Conservation (phyloP, 176 grass and related monocot species). For the Musa itinerans region DNA sequence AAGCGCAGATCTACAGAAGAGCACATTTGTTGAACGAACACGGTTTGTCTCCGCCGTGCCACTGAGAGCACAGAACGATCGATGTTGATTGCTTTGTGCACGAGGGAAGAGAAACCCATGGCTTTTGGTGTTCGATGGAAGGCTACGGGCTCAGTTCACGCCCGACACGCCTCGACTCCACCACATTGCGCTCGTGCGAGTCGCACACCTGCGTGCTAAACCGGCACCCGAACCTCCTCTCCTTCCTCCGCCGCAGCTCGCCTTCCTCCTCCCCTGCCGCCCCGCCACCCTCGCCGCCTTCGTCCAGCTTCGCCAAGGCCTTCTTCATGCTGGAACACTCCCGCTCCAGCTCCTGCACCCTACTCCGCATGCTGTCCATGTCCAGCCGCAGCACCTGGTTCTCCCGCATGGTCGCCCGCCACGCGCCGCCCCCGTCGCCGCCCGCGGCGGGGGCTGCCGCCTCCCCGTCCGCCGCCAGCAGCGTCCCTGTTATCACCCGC, state of each 20-base stretch:
- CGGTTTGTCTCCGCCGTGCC: no score
- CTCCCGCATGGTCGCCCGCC: constrained; percentile 34
- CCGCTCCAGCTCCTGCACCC: constrained; percentile 66
- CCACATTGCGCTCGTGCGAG: constrained; percentile 65
- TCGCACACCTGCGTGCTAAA: constrained; percentile 91
- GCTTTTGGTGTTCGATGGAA: no score
- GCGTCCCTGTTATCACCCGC: constrained; percentile 53
- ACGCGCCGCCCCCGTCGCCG: constrained; percentile 5
- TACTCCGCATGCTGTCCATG: constrained; percentile 83
- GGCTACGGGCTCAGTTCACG: constrained; percentile 58
- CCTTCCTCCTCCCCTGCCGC: constrained; percentile 5
- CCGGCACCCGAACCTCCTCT: constrained; percentile 51
- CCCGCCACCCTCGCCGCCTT: constrained; percentile 5
- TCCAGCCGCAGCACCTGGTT: constrained; percentile 65
- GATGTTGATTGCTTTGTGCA: no score
- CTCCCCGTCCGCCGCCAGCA: constrained; percentile 18
- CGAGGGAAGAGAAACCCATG: no score
- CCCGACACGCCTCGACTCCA: constrained; percentile 44
- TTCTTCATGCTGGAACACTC: constrained; percentile 85
- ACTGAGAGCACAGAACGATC: no score
- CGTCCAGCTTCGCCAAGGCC: constrained; percentile 60
- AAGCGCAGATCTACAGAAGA: no score
- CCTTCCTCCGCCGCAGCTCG: constrained; percentile 1
- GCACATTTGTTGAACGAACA: no score
- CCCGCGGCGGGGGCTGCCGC: neutral